Evolutionary conservation across 2,329 filamentous ascomycete species (phyloP).

Genomic region (Stagonosporopsis tanaceti): DNA sequence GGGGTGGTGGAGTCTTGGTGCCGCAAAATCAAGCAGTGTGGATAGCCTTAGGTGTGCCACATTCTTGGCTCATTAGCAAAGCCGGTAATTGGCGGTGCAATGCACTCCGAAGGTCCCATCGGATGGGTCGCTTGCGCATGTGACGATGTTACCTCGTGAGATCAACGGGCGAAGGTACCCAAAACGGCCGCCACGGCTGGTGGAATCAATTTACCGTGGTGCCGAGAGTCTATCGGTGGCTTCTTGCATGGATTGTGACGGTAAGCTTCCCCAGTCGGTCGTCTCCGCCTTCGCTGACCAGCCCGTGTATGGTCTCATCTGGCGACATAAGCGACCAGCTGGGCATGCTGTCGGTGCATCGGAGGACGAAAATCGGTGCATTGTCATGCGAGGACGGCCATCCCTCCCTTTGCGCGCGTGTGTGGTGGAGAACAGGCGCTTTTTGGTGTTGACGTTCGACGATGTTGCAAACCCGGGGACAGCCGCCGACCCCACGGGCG

Average conservation of each 20-base stretch:
- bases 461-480: constrained; percentile 7
- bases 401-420: constrained; percentile 5
- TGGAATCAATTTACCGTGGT: constrained; percentile 33
- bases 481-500: constrained; percentile 25
- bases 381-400: constrained; percentile 26
- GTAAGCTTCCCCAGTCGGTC: constrained; percentile 13
- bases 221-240: constrained; percentile 22
- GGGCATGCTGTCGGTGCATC: constrained; percentile 24
- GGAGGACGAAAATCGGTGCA: constrained; percentile 30
- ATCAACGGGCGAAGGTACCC: constrained; percentile 26
- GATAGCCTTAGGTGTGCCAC: constrained; percentile 22
- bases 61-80: constrained; percentile 31
- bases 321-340: constrained; percentile 15
- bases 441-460: constrained; percentile 16
- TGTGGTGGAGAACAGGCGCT: constrained; percentile 11
- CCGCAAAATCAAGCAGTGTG: constrained; percentile 31
- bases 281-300: constrained; percentile 9
- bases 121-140: constrained; percentile 26
- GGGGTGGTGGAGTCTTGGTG: constrained; percentile 26
- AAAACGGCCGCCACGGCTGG: constrained; percentile 27
- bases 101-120: constrained; percentile 27
- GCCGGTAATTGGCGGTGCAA: constrained; percentile 30
- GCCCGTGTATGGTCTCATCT: constrained; percentile 1
- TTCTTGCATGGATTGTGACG: constrained; percentile 10
- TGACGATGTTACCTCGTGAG: constrained; percentile 31